phyloP scores from a whole-genome alignment of 306 rosid genomes.

The Alnus rubra region DNA sequence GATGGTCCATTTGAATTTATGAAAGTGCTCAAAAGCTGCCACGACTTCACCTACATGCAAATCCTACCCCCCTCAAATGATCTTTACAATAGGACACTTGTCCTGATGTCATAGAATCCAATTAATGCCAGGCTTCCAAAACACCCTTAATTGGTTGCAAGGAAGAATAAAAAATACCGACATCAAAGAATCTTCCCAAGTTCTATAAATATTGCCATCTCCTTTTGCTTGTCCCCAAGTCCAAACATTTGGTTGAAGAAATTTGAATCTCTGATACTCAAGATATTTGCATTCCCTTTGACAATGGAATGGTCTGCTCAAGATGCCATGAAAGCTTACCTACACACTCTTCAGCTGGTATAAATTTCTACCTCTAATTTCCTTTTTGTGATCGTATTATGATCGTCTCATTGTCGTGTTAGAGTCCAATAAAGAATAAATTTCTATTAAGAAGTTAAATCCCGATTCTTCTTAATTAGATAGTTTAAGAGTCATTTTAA shows the following conservation, averaged over 20 bases:
- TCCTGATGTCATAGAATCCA: background rate
- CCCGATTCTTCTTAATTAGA: too few relatives aligned
- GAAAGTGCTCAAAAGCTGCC: conserved; percentile 16
- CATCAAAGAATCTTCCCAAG: background rate
- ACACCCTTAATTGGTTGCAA: background rate
- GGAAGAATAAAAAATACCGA: background rate
- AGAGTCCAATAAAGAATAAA: too few relatives aligned
- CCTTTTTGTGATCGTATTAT: background rate
- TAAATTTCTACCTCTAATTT: background rate
- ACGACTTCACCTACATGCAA: conserved; percentile 26
- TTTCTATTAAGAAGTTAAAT: too few relatives aligned
- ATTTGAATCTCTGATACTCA: background rate
- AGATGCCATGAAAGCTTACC: conserved; percentile 33
- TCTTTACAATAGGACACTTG: conserved; percentile 12
- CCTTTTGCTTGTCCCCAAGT: background rate
- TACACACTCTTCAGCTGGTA: conserved; percentile 32
- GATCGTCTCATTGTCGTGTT: too few relatives aligned
- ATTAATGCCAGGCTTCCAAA: background rate
- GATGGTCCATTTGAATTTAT: background rate
- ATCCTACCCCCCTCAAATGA: background rate
- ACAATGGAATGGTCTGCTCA: conserved; percentile 34
- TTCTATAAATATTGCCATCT: background rate
- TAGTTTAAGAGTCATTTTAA: too few relatives aligned
- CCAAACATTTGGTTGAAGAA: background rate
- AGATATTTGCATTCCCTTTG: background rate